Evolutionary conservation across 208 protist genomes (phyloP).

Genomic region (Crithidia bombi): DNA sequence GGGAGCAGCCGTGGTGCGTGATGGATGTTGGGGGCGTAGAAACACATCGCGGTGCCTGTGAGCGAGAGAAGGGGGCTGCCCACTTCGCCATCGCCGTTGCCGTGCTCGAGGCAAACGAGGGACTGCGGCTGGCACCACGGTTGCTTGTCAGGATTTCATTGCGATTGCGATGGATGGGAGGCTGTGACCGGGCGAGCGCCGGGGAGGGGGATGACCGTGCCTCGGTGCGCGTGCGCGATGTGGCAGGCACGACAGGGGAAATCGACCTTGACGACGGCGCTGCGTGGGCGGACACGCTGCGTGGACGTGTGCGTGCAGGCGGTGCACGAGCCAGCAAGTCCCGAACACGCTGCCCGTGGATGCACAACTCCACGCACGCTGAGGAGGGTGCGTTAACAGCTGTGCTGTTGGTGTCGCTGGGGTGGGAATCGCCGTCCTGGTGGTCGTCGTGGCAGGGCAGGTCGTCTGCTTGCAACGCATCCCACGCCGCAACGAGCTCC

Average conservation of each 20-base stretch:
- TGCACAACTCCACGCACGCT: conserved; percentile 21
- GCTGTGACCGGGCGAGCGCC: not conserved
- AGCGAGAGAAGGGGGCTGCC: not conserved
- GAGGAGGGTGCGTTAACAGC: not conserved
- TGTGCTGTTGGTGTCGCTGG: not conserved
- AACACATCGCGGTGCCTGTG: too few relatives aligned
- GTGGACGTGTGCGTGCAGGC: not conserved
- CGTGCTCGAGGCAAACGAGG: not conserved
- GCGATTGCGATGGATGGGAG: too few relatives aligned
- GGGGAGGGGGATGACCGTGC: not conserved
- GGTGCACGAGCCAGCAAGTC: conserved; percentile 17
- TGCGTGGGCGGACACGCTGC: conserved; percentile 7
- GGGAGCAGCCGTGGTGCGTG: not conserved
- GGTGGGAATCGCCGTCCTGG: not conserved
- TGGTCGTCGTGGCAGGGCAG: conserved; percentile 14
- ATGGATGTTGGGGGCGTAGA: not conserved
- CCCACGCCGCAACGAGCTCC: conserved; percentile 45
- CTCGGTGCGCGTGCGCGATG: not conserved
- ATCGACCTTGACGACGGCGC: not conserved
- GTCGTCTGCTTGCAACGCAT: conserved; percentile 38
- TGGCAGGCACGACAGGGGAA: conserved; percentile 7
- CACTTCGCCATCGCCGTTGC: not conserved
- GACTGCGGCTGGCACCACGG: conserved; percentile 4
- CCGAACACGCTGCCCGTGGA: conserved; percentile 33
- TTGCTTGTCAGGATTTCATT: not conserved